Evolutionary conservation across 164 flowering plant genomes (phyloP), one percentile per base, ranked within the genome.

Genomic region (Umbellularia californica): DNA sequence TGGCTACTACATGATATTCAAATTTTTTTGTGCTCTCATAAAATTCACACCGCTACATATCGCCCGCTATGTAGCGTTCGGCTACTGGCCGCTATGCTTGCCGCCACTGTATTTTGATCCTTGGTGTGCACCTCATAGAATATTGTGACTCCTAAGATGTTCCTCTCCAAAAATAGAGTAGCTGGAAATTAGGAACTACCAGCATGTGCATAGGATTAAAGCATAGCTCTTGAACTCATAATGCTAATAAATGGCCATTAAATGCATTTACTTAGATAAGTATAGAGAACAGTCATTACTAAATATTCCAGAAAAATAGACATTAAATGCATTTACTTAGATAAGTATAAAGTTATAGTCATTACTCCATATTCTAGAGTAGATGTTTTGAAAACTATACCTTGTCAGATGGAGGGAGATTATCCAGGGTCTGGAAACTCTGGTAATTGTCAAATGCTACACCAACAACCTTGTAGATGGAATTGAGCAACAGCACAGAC

Each of bases 381-480:
- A 65, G 69, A 65, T 65, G 41, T 11, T 20, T 12, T 22, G 41
- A 63, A 50, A 72, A 50, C 80, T 81, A 27, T 62, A 93, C 96
- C 90, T 65, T 85, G 58, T 90, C 81, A 75, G 55, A 15, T 1
- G 65, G 0, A 55, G 68, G 70, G 25, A 88, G 82, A 19, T 68
- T 24, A 68, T 85, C 78, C 47, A 82, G 67, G 35, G 80, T 19
- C 65, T 47, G 80, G 64, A 71, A 84, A 70, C 19, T 79, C 58
- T 76, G 78, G 68, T 89, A 30, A 30, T 30, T 89, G 74, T 83
- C 89, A 79, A 87, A 84, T 14, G 74, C 70, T 27, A 77, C 88
- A 27, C 85, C 91, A 11, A 86, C 75, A 77, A 84, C 82, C 68
- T 85, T 79, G 76, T 77, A 83, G 75, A 89, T 79, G 65, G 90